phyloP scores from a whole-genome alignment of 208 protist genomes.

The Trypanosoma avium region DNA sequence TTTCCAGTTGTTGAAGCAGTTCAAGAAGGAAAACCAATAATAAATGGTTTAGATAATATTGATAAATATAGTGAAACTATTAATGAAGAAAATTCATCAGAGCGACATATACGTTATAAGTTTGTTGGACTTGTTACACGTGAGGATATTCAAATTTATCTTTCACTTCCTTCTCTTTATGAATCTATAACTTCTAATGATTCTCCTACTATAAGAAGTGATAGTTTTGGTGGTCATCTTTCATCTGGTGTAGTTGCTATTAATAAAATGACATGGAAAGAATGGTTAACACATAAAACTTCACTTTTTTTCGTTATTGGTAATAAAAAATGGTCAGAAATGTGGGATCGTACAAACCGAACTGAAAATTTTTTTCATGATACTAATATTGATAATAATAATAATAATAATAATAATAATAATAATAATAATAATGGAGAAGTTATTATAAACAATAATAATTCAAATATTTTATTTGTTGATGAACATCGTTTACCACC shows the following conservation, averaged over 20 bases:
- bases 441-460: neutral
- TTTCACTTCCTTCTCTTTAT: constrained; percentile 59
- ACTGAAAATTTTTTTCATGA: neutral
- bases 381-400: no score
- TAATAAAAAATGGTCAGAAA: constrained; percentile 22
- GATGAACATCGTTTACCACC: constrained; percentile 41
- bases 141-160: constrained; percentile 81
- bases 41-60: neutral
- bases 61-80: neutral
- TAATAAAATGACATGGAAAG: constrained; percentile 71
- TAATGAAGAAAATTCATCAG: constrained; percentile 3
- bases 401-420: neutral
- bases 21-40: neutral
- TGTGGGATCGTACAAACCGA: constrained; percentile 8
- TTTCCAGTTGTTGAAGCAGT: constrained; percentile 90
- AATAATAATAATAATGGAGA: neutral
- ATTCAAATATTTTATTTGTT: constrained; percentile 7
- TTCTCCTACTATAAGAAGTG: constrained; percentile 11
- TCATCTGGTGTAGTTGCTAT: constrained; percentile 40
- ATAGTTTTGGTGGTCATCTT: constrained; percentile 51
- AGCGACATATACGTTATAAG: constrained; percentile 40
- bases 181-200: neutral
- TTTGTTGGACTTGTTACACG: constrained; percentile 89
- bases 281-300: constrained; percentile 74
- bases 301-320: constrained; percentile 56